A percentile compares a stretch with the other conserved stretches of the same genome.
Conservation (phyloP, 148 eudicot species). For the Dysphania ambrosioides region DNA sequence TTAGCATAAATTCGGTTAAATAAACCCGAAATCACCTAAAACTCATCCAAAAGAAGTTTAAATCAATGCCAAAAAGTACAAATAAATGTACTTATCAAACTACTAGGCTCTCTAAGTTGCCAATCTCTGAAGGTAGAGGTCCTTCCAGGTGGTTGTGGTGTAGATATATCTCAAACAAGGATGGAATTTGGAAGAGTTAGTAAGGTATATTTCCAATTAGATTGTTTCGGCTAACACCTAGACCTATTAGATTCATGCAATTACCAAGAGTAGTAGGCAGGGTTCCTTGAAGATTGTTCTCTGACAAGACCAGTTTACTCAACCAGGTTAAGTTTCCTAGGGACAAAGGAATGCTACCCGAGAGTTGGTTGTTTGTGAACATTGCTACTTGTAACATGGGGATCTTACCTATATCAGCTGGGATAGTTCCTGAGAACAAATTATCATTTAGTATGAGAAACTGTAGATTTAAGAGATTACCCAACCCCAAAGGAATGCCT, state of each 20-base stretch:
- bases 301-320: neutral
- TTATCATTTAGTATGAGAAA: neutral
- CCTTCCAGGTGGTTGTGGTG: conserved; percentile 14
- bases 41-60: too few species aligned
- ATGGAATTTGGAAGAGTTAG: conserved; percentile 8
- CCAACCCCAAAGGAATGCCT: neutral
- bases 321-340: conserved; percentile 5
- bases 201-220: conserved; percentile 10
- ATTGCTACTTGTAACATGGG: neutral
- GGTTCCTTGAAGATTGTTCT: conserved; percentile 11
- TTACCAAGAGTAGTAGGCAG: conserved; percentile 17
- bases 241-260: neutral
- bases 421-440: conserved; percentile 18
- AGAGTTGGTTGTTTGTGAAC: conserved; percentile 17
- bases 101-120: neutral
- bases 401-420: conserved; percentile 18
- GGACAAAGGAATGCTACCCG: conserved; percentile 16
- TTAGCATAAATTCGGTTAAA: too few species aligned
- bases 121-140: conserved; percentile 19
- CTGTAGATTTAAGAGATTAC: neutral
- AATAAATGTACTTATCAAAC: too few species aligned
- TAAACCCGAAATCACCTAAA: too few species aligned
- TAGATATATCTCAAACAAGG: neutral
- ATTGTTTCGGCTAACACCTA: neutral
- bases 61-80: too few species aligned